These are phyloP conservation scores for Conringia planisiliqua DNA, from an alignment of 345 rosid genomes.

Conservation along the genomic window DNA sequence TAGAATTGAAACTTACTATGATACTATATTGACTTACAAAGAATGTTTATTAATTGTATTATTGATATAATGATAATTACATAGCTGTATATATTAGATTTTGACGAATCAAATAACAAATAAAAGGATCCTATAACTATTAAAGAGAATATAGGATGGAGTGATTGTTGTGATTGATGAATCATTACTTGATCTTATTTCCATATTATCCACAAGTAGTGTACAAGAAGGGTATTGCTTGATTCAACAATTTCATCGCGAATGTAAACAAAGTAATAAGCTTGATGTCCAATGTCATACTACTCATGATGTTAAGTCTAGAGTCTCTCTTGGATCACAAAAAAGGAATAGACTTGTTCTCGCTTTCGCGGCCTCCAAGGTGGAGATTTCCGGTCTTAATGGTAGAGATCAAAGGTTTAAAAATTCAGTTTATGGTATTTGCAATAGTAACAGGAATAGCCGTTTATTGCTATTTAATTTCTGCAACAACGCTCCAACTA, in stretches of 20 bases:
- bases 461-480: no score
- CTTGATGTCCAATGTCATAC: constrained; percentile 28
- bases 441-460: constrained; percentile 35
- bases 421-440: constrained; percentile 37
- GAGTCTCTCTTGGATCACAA: constrained; percentile 28
- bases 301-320: constrained; percentile 16
- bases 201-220: constrained; percentile 42
- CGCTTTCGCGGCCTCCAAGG: constrained; percentile 44
- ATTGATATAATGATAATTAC: no score
- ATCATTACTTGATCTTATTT: no score
- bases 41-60: no score
- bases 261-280: constrained; percentile 28
- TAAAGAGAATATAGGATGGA: no score
- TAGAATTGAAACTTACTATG: no score
- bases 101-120: no score
- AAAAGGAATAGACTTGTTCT: constrained; percentile 36
- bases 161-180: no score
- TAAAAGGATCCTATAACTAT: no score
- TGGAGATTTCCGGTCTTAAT: constrained; percentile 43
- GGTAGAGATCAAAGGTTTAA: constrained; percentile 40
- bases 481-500: no score
- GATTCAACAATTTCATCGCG: constrained; percentile 43
- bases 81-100: no score
- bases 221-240: constrained; percentile 58
- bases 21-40: no score